Evolutionary conservation across 805 yeast species (phyloP), one percentile per base, ranked within the genome.

Genomic region (Kuraishia molischiana): DNA sequence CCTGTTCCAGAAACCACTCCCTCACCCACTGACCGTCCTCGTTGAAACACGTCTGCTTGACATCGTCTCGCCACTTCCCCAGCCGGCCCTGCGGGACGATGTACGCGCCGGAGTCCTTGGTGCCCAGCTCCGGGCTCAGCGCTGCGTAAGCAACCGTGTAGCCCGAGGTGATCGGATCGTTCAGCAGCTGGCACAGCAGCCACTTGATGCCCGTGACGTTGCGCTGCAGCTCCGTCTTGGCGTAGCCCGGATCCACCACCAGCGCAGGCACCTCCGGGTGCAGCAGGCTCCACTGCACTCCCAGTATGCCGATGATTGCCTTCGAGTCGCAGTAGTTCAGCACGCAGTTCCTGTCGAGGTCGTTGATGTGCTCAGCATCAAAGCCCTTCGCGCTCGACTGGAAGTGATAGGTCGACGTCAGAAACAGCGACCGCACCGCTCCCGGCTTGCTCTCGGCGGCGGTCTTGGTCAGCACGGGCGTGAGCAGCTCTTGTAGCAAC

Each of bases 351-450:
- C 24, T 34, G 5, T 26, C 10, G 39, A 22, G 11, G 20, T 22
- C 15, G 18, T 38, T 35, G 19, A 28, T 32, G 5, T 32, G n/a
- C 15, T 31, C 40, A 17, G 48, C 37, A 13, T 38, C 36, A n/a
- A 40, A 18, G 4, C 42, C 59, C 20, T 45, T 38, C 3, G 29
- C 32, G 14, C 57, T 54, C 5, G 57, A 46, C 14, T 44, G 24
- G 20, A 42, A 37, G 29, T 61, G 68, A 1, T 59, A 67, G 5
- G 13, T 28, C 14, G 13, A 14, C 14, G 5, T 9, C 24, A 57
- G 35, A 1, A 76, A 69, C 1, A 71, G 46, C 2, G 69, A 56
- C 66, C 73, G 71, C 5, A 72, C 60, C 24, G 71, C 54, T 36
- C 77, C 55, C 6, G 66, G 56, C 34, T 45, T 48, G 1, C 51